phyloP scores from a whole-genome alignment of 2,329 filamentous ascomycete genomes.

The Ophiostoma populinum region DNA sequence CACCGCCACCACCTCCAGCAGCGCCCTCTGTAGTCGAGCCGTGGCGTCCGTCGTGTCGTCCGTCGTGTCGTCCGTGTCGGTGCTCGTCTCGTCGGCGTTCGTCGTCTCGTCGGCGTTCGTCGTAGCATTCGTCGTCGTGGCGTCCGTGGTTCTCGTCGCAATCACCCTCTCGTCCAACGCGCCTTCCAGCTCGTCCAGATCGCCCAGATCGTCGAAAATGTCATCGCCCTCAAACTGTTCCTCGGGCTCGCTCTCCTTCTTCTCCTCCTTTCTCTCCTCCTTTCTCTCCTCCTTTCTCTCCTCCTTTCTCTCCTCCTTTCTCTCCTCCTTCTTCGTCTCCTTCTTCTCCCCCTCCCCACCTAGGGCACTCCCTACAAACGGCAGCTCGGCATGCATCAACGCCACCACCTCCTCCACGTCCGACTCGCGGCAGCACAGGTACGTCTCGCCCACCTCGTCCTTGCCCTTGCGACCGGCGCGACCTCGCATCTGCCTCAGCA shows the following conservation, averaged over 20 bases:
- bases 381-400: constrained; percentile 55
- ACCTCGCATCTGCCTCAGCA: constrained; percentile 69
- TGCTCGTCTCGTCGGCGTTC: no score
- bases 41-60: no score
- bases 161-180: no score
- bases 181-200: no score
- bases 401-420: constrained; percentile 55
- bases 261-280: not conserved
- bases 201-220: no score
- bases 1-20: constrained; percentile 54
- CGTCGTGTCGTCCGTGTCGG: no score
- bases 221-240: not conserved
- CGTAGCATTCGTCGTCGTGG: not conserved
- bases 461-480: constrained; percentile 65
- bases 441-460: constrained; percentile 61
- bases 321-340: not conserved
- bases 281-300: not conserved
- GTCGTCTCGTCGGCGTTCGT: no score
- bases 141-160: no score
- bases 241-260: not conserved
- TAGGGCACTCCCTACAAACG: constrained; percentile 35
- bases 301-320: constrained; percentile 28
- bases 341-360: not conserved
- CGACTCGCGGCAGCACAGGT: constrained; percentile 50
- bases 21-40: constrained; percentile 45